Base-by-base conservation (phyloP, 768 basidiomycete species). In the Boletus reticuloceps region DNA sequence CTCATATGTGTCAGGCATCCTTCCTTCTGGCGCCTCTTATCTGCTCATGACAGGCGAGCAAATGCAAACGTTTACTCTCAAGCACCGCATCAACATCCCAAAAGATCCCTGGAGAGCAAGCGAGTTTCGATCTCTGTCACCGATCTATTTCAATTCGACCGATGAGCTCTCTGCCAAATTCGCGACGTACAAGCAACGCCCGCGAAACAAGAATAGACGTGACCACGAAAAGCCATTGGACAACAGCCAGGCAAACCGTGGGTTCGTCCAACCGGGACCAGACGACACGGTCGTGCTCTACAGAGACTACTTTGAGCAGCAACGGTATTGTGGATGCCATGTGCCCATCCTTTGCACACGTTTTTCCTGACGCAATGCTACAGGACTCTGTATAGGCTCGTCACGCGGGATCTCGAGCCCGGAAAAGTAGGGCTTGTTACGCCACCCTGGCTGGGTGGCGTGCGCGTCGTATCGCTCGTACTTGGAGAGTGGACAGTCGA, bases 221-320 rank as follows among this genome's bases (percentile, higher is more conserved):
- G 67, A 60, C 6, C 10, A 5, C 0, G 66, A 60, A 11, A 10
- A 38, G 11, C 34, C 40, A 2, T 13, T 11, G 29, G 80, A 79
- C 36, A 73, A 74, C 36, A 79, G 79, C 48, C 72, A 75, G 45
- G 74, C 76, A 1, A 82, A 81, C 46, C 68, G 72, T 17, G 66
- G 69, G 0, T 80, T 73, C 49, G 48, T 58, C 22, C 47, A 57
- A 13, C 60, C 58, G 1, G 61, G 64, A 2, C 48, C 64, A 2
- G 63, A 69, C 7, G 42, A 45, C 11, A 14, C 11, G 34, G 14
- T 14, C 3, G 52, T 50, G 8, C 62, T 67, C 10, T 62, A 67
- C 38, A 73, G 82, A 9, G 78, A 64, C 4, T 65, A 68, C 9
- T 82, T 80, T 65, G 81, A 82, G 49, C 77, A 80, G 43, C 77